Evolutionary conservation across 371 early-diverging fungal species (phyloP).

Genomic region (Nematocida sp.): DNA sequence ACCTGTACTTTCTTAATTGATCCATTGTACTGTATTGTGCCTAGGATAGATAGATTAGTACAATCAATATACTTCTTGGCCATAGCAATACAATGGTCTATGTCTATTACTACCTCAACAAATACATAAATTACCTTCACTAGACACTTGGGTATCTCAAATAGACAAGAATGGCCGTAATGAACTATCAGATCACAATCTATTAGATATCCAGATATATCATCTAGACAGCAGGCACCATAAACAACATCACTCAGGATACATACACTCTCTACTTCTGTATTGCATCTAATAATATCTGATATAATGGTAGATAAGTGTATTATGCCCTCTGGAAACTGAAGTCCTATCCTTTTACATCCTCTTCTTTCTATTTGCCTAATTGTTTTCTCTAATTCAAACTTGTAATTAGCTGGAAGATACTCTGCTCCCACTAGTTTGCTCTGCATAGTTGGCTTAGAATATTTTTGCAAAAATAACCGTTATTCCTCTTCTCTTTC

Average conservation of each 20-base stretch:
- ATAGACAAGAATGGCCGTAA: slow-evolving; percentile 95
- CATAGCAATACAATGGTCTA: slow-evolving; percentile 78
- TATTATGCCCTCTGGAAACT: slow-evolving; percentile 96
- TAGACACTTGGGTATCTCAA: slow-evolving; percentile 83
- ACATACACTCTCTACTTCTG: slow-evolving; percentile 72
- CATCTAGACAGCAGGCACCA: slow-evolving; percentile 98
- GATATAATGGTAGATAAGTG: slow-evolving; percentile 83
- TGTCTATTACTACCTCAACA: slow-evolving; percentile 94
- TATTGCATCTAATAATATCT: slow-evolving; percentile 68
- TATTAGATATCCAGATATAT: slow-evolving; percentile 79
- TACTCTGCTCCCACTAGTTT: slow-evolving; percentile 35
- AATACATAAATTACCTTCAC: slow-evolving; percentile 94
- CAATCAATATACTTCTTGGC: slow-evolving; percentile 63
- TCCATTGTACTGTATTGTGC: slow-evolving; percentile 89
- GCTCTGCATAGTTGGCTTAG: neutral
- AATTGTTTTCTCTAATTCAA: slow-evolving; percentile 92
- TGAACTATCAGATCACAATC: slow-evolving; percentile 94
- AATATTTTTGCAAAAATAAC: too few relatives aligned
- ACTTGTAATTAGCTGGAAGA: slow-evolving; percentile 92
- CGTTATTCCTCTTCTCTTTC: too few relatives aligned
- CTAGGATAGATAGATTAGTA: slow-evolving; percentile 73
- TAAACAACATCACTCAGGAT: slow-evolving; percentile 99
- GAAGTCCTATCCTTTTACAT: slow-evolving; percentile 81
- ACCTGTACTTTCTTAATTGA: slow-evolving; percentile 70
- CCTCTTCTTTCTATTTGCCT: slow-evolving; percentile 75